Conservation (phyloP, 306 rosid genomes). For the Cyclanthera cordifolia region DNA sequence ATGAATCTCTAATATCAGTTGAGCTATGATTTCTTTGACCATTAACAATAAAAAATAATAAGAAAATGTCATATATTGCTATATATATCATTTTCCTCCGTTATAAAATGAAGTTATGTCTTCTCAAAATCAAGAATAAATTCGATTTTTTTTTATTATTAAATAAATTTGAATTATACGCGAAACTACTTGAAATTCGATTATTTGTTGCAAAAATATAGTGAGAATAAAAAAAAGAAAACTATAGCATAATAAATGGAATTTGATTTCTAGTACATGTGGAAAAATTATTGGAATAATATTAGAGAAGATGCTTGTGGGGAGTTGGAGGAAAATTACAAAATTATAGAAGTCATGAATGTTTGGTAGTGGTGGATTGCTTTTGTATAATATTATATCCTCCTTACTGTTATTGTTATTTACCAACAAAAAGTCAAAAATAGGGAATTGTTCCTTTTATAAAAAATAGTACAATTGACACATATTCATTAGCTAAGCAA, state of each 20-base stretch:
- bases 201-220: not conserved
- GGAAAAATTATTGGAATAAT: not conserved
- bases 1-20: no score
- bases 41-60: no score
- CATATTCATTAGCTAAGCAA: not conserved
- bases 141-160: no score
- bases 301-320: not conserved
- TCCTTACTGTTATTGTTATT: not conserved
- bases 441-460: not conserved
- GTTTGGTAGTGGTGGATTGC: not conserved
- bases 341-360: slow-evolving; percentile 2
- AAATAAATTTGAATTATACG: not conserved
- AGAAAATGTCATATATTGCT: no score
- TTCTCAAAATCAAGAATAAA: not conserved
- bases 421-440: not conserved
- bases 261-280: not conserved
- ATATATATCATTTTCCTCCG: not conserved
- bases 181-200: not conserved
- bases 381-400: not conserved
- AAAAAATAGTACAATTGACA: not conserved
- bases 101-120: not conserved
- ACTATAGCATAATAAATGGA: not conserved
- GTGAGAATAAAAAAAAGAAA: not conserved
- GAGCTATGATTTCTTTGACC: no score
- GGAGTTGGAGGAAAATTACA: not conserved